Conservation (phyloP, 192 early-diverging fungal species). For the Coemansia sp. region DNA sequence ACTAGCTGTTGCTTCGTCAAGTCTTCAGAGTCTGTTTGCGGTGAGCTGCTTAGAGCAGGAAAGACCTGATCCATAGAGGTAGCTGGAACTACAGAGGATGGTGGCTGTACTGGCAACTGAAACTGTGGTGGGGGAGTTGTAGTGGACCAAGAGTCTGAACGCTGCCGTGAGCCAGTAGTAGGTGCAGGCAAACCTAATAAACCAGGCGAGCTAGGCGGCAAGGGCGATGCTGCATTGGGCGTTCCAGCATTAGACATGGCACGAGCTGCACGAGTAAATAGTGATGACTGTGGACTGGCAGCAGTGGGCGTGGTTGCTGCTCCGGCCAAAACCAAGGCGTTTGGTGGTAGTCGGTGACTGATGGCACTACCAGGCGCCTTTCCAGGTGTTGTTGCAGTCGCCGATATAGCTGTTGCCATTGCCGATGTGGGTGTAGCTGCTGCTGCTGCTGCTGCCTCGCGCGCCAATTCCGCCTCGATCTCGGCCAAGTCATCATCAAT, state of each 20-base stretch:
- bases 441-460: background rate
- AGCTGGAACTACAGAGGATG: background rate
- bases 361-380: background rate
- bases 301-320: background rate
- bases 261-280: slow-evolving; percentile 4
- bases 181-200: background rate
- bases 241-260: slow-evolving; percentile 10
- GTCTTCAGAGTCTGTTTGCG: background rate
- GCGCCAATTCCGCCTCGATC: slow-evolving; percentile 22
- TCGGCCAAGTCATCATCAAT: slow-evolving; percentile 48
- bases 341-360: background rate
- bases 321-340: background rate
- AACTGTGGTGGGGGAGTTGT: background rate
- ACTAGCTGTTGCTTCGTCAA: background rate
- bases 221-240: background rate
- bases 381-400: background rate
- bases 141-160: slow-evolving; percentile 32
- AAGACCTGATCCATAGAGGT: slow-evolving; percentile 2
- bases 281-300: background rate
- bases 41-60: background rate
- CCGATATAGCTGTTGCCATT: background rate
- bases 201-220: background rate
- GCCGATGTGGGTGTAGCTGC: background rate
- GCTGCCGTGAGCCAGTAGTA: slow-evolving; percentile 14
- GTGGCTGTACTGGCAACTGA: background rate